These are phyloP conservation scores for Monosporascus ibericus DNA, from an alignment of 2,329 filamentous ascomycete species.

Conservation along the genomic window DNA sequence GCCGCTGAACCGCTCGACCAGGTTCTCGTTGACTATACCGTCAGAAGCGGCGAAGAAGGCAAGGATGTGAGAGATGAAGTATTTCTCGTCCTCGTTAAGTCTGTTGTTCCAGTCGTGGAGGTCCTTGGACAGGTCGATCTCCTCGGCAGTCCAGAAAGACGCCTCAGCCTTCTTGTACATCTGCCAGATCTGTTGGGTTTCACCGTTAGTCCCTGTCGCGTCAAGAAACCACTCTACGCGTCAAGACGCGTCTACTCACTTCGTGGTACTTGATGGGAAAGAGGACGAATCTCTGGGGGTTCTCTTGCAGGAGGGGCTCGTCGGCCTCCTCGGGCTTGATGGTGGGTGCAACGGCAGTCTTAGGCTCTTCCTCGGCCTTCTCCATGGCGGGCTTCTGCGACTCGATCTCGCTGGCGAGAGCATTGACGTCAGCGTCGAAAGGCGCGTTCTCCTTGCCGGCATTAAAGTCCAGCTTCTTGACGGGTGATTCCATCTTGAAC, in stretches of 20 bases:
- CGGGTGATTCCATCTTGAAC: constrained; percentile 87
- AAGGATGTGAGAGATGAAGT: constrained; percentile 96
- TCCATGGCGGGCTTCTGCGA: constrained; percentile 54
- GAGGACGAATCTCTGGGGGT: constrained; percentile 90
- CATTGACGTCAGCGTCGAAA: constrained; percentile 44
- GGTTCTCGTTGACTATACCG: constrained; percentile 99
- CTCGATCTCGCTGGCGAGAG: constrained; percentile 50
- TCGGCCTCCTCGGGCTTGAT: constrained; percentile 67
- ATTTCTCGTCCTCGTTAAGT: constrained; percentile 93
- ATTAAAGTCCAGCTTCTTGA: constrained; percentile 82
- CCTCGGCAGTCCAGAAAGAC: constrained; percentile 99
- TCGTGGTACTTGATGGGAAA: constrained; percentile 99
- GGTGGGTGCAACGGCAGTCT: constrained; percentile 37
- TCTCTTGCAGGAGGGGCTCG: constrained; percentile 92
- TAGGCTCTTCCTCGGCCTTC: constrained; percentile 32
- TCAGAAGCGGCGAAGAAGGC: constrained; percentile 99
- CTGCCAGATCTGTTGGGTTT: constrained; percentile 78
- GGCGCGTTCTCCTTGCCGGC: constrained; percentile 77
- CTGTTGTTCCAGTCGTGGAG: constrained; percentile 99
- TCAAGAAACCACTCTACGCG: constrained; percentile 60
- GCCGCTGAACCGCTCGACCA: constrained; percentile 93
- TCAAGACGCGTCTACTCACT: constrained; percentile 62
- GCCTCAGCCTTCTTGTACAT: constrained; percentile 99
- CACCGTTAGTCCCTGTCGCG: constrained; percentile 31
- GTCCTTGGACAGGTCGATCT: constrained; percentile 98